Evolutionary conservation across 768 basidiomycete genomes (phyloP).

Genomic region (Coprinopsis marcescibilis): DNA sequence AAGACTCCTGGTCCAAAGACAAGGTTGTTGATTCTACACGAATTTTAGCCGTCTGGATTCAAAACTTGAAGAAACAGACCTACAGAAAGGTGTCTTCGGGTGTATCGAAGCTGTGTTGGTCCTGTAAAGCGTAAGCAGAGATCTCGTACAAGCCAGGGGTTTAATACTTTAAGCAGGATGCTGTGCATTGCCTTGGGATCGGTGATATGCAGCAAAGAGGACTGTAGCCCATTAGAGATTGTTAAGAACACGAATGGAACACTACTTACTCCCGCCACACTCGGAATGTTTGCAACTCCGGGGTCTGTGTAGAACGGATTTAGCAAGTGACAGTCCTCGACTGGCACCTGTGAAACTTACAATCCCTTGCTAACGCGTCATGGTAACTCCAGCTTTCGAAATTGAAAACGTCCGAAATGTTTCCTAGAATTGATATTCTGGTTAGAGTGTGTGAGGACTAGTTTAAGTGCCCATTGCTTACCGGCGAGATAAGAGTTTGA

Average conservation of each 20-base stretch:
- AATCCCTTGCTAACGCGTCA: neutral
- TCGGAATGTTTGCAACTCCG: neutral
- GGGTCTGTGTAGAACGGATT: neutral
- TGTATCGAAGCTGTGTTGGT: conserved; percentile 26
- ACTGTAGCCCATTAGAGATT: neutral
- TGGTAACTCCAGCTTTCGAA: neutral
- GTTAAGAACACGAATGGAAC: neutral
- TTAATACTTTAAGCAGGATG: neutral
- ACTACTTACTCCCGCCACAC: neutral
- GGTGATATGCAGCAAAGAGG: neutral
- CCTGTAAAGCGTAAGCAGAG: conserved; percentile 17
- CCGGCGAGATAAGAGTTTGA: neutral
- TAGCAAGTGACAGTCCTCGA: neutral
- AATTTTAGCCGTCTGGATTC: too few relatives aligned
- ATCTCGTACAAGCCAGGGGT: neutral
- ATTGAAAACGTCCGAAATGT: neutral
- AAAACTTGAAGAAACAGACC: neutral
- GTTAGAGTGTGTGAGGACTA: neutral
- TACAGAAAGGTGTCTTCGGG: conserved; percentile 20
- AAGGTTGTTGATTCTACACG: conserved; percentile 14
- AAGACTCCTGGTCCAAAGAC: conserved; percentile 20
- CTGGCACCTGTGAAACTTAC: neutral
- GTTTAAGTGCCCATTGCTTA: neutral
- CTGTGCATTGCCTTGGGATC: neutral
- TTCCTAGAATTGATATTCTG: neutral